These are phyloP conservation scores for Nicotiana knightiana DNA, from an alignment of 257 asterid species.

Conservation along the genomic window DNA sequence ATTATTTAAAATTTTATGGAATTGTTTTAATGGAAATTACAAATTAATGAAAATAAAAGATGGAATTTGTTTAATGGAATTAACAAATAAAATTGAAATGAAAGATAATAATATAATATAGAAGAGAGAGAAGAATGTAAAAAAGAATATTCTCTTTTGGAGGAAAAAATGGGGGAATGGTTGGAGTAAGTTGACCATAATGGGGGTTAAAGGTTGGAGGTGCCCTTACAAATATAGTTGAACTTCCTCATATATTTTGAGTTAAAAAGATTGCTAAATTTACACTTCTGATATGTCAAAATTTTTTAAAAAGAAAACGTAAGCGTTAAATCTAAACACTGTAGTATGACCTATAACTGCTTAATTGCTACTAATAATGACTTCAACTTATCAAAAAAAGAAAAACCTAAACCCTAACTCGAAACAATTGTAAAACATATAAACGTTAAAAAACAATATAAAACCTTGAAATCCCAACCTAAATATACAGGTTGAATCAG, in stretches of 20 bases:
- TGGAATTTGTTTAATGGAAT: no score
- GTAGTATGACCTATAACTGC: background rate
- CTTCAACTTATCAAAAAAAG: background rate
- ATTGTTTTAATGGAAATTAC: no score
- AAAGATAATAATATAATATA: no score
- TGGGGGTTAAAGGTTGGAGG: no score
- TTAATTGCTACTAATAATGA: background rate
- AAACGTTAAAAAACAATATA: background rate
- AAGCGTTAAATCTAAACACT: background rate
- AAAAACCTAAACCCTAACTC: background rate
- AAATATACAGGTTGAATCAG: background rate
- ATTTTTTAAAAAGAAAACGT: background rate
- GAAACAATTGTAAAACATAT: background rate
- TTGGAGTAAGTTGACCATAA: no score
- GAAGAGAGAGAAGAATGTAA: no score
- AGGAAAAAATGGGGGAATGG: no score
- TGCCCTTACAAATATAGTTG: background rate
- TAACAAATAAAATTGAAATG: no score
- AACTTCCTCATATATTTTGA: background rate
- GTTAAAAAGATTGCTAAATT: background rate
- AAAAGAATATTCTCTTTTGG: no score
- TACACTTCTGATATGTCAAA: no score
- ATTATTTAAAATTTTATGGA: no score
- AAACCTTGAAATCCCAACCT: background rate
- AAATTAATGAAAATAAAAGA: no score